phyloP scores from a whole-genome alignment of 176 grass and related monocot genomes.

The Carex cristatella region DNA sequence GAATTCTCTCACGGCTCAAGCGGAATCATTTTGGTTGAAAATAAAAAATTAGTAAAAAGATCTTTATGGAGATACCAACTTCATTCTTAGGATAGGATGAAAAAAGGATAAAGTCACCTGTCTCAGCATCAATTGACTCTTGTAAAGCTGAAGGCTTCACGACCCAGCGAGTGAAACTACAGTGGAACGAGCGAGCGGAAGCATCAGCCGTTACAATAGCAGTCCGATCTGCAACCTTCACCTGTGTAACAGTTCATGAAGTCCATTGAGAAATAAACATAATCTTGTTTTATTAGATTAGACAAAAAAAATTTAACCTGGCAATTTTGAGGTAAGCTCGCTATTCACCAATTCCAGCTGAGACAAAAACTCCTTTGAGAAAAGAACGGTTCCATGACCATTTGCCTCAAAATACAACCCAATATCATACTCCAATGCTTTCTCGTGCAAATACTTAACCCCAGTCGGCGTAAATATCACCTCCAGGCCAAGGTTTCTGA shows the following conservation, averaged over 20 bases:
- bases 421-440: conserved; percentile 78
- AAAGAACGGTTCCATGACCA: conserved; percentile 80
- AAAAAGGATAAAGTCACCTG: conserved; percentile 32
- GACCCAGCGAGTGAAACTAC: conserved; percentile 10
- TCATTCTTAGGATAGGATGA: not conserved
- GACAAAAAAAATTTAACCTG: conserved; percentile 26
- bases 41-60: not conserved
- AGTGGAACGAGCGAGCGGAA: no score
- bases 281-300: not conserved
- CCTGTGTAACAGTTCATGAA: conserved; percentile 28
- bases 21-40: conserved; percentile 4
- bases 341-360: conserved; percentile 32
- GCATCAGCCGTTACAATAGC: conserved; percentile 62
- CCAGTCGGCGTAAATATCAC: conserved; percentile 80
- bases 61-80: not conserved
- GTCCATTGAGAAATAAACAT: not conserved
- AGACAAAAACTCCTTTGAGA: conserved; percentile 51
- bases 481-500: conserved; percentile 59
- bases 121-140: conserved; percentile 69
- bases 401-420: conserved; percentile 98
- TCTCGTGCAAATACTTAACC: conserved; percentile 91
- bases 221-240: conserved; percentile 78
- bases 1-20: not conserved
- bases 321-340: conserved; percentile 33
- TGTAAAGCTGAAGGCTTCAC: conserved; percentile 58